These are phyloP conservation scores for Sphaerostilbella broomeana DNA, from an alignment of 2,329 filamentous ascomycete genomes.

Conservation along the genomic window DNA sequence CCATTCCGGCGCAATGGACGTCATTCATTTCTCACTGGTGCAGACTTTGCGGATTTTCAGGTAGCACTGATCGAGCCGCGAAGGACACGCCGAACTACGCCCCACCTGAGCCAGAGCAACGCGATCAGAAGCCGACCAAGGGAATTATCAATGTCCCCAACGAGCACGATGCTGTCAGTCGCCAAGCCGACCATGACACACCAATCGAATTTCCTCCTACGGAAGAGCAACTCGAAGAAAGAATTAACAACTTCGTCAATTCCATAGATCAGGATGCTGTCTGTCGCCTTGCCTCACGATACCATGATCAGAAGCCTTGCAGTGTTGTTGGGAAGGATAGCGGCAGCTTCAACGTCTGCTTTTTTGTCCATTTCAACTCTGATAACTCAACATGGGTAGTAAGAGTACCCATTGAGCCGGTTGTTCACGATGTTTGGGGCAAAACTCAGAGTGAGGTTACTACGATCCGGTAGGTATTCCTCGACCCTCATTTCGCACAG, in stretches of 20 bases:
- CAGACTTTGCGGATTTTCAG: background rate
- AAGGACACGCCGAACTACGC: background rate
- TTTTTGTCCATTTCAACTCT: conserved; percentile 13
- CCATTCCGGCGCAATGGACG: background rate
- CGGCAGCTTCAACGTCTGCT: conserved; percentile 18
- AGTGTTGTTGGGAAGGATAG: conserved; percentile 2
- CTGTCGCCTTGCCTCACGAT: conserved; percentile 12
- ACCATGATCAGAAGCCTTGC: conserved; percentile 10
- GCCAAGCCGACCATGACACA: background rate
- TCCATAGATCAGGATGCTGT: conserved; percentile 14
- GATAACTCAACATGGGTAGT: conserved; percentile 12
- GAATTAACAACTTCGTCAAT: conserved; percentile 10
- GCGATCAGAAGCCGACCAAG: background rate
- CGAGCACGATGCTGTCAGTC: background rate
- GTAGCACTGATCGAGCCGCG: background rate
- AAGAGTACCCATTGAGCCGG: conserved; percentile 15
- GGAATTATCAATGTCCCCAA: background rate
- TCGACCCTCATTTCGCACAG: background rate
- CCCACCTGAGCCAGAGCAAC: background rate
- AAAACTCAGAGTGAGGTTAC: conserved; percentile 16
- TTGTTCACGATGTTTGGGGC: conserved; percentile 12
- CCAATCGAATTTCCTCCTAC: conserved; percentile 4
- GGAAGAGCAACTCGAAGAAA: conserved; percentile 7
- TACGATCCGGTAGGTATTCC: conserved; percentile 12
- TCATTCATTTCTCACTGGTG: background rate